These are phyloP conservation scores for Trichoderma brevicompactum DNA, from an alignment of 2,329 filamentous ascomycete genomes.

Conservation along the genomic window DNA sequence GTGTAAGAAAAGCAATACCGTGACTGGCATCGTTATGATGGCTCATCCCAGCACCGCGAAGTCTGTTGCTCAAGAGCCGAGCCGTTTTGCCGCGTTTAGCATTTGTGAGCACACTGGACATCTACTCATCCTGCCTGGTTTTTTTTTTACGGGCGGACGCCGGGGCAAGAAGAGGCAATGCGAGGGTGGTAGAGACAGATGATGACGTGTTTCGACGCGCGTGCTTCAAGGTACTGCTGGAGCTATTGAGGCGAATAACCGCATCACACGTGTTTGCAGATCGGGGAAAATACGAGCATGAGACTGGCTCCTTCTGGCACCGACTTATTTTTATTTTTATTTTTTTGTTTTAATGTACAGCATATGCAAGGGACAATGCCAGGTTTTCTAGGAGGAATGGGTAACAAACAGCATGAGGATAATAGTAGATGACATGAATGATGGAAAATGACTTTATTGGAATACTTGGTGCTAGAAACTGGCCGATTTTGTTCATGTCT, in stretches of 20 bases:
- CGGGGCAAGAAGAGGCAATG: neutral
- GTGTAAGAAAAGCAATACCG: neutral
- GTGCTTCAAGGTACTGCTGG: neutral
- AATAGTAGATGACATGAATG: constrained; percentile 26
- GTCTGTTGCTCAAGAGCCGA: neutral
- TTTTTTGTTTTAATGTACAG: constrained; percentile 31
- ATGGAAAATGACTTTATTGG: constrained; percentile 11
- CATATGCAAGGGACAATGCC: constrained; percentile 31
- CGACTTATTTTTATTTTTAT: constrained; percentile 16
- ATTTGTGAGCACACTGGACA: neutral
- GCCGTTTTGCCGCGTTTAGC: neutral
- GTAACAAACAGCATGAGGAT: constrained; percentile 30
- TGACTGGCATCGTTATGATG: constrained; percentile 13
- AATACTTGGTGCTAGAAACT: neutral
- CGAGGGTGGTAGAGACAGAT: neutral
- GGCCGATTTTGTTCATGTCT: neutral
- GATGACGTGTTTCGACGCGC: constrained; percentile 4
- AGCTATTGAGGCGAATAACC: constrained; percentile 3
- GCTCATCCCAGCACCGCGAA: neutral
- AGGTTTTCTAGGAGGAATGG: constrained; percentile 28
- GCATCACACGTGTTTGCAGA: constrained; percentile 1
- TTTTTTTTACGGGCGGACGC: neutral
- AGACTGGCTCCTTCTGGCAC: constrained; percentile 23
- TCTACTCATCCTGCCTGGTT: neutral
- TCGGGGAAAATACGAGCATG: constrained; percentile 5